Percentiles rank a stretch among this genome's conserved stretches.
Evolutionary conservation across 2,329 filamentous ascomycete genomes (phyloP).

Genomic region (Orbilia brochopaga): DNA sequence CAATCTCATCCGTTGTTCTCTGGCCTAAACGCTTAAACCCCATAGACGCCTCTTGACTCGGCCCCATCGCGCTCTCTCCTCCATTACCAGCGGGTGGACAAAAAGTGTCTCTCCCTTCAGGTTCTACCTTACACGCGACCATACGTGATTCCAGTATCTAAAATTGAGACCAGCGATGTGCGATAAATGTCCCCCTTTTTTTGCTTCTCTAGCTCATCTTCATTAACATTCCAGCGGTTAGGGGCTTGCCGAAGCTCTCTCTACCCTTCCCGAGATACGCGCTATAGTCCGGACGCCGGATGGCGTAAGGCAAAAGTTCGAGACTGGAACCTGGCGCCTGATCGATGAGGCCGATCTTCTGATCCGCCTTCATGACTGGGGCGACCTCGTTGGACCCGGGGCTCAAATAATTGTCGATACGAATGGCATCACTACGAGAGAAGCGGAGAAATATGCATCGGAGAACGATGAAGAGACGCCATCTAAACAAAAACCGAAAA

Average conservation of each 20-base stretch:
- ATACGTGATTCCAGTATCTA: conserved; percentile 25
- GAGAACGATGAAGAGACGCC: background rate
- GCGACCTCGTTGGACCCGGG: conserved; percentile 6
- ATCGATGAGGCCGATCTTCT: conserved; percentile 27
- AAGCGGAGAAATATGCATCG: conserved; percentile 14
- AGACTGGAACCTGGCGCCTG: conserved; percentile 25
- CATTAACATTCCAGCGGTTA: background rate
- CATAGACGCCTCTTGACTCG: conserved; percentile 12
- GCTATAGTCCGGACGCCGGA: too few species aligned
- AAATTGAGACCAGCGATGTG: conserved; percentile 18
- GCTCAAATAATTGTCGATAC: conserved; percentile 31
- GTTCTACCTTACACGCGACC: conserved; percentile 34
- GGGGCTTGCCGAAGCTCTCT: conserved; percentile 10
- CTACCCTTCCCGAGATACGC: conserved; percentile 25
- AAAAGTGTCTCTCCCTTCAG: conserved; percentile 30
- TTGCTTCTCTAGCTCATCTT: background rate
- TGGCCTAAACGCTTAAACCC: background rate
- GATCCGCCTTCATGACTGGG: conserved; percentile 40
- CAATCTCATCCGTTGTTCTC: background rate
- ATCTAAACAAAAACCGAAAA: background rate
- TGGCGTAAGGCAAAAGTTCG: background rate
- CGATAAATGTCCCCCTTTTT: background rate
- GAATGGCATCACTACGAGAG: background rate
- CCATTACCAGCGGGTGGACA: conserved; percentile 32
- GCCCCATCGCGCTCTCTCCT: conserved; percentile 13